Evolutionary conservation across 2,329 filamentous ascomycete species (phyloP).

Genomic region (Pestalotiopsis sp.): DNA sequence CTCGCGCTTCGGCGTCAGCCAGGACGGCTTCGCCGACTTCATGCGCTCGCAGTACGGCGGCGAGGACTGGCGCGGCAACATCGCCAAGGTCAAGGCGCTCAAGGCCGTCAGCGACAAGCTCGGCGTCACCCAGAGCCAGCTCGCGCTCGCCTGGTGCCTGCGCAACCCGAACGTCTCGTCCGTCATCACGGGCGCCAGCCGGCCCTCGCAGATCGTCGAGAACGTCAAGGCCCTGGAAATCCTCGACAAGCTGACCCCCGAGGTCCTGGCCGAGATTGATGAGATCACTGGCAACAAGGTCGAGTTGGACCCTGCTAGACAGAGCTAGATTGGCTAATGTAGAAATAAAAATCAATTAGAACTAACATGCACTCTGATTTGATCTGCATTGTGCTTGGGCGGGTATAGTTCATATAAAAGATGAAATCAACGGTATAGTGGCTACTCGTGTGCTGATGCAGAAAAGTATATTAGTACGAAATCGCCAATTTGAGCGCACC

Average conservation of each 20-base stretch:
- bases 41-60: conserved; percentile 54
- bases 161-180: conserved; percentile 64
- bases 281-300: conserved; percentile 59
- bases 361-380: no score
- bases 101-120: conserved; percentile 67
- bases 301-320: conserved; percentile 16
- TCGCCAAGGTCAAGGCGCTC: conserved; percentile 63
- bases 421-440: no score
- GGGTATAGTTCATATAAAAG: no score
- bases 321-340: conserved; percentile 1
- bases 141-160: conserved; percentile 66
- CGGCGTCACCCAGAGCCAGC: conserved; percentile 57
- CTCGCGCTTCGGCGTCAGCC: conserved; percentile 27
- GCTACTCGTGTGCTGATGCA: no score
- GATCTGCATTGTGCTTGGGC: no score
- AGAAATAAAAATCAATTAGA: neutral
- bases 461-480: accelerated
- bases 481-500: no score
- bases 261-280: conserved; percentile 64
- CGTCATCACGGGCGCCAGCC: conserved; percentile 64
- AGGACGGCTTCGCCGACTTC: conserved; percentile 58
- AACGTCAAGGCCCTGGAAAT: conserved; percentile 57
- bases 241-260: conserved; percentile 59
- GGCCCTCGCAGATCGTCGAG: conserved; percentile 61
- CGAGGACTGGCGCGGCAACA: conserved; percentile 56